Percentiles rank a stretch among this genome's conserved stretches.
Conservation (phyloP, 257 asterid genomes). For the Perilla frutescens region DNA sequence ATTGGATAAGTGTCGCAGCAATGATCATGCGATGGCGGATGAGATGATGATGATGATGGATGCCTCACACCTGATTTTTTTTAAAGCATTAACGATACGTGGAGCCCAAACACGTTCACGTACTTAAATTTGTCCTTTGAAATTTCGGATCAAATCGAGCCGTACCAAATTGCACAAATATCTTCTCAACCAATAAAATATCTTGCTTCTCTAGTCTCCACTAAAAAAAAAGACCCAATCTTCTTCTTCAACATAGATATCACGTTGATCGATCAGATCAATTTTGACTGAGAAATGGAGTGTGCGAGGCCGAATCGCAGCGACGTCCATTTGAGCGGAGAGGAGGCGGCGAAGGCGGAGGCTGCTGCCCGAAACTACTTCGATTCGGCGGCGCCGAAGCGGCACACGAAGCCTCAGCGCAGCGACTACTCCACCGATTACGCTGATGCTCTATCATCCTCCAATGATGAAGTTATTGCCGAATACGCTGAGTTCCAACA, state of each 20-base stretch:
- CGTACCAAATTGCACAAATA: constrained; percentile 18
- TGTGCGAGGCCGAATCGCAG: constrained; percentile 67
- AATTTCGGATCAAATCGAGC: not conserved
- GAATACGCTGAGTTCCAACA: constrained; percentile 63
- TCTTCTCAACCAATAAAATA: constrained; percentile 23
- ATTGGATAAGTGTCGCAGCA: too few species aligned
- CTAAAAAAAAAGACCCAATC: not conserved
- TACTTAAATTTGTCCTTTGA: not conserved
- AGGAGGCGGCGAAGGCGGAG: constrained; percentile 70
- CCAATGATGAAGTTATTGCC: constrained; percentile 46
- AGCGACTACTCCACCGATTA: constrained; percentile 76
- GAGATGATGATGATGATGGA: too few species aligned
- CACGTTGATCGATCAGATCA: not conserved
- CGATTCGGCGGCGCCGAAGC: constrained; percentile 75
- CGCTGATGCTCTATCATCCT: constrained; percentile 49
- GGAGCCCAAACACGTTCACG: not conserved
- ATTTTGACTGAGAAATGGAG: constrained; percentile 36
- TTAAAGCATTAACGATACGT: not conserved
- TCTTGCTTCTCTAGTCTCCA: not conserved
- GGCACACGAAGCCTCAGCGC: constrained; percentile 93
- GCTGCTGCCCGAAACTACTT: constrained; percentile 67
- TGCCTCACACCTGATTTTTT: too few species aligned
- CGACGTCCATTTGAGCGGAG: constrained; percentile 66
- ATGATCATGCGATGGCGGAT: too few species aligned
- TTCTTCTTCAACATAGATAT: constrained; percentile 1